Evolutionary conservation across 2,329 filamentous ascomycete genomes (phyloP), one percentile per base, ranked within the genome.

Genomic region (Onygenales sp.): DNA sequence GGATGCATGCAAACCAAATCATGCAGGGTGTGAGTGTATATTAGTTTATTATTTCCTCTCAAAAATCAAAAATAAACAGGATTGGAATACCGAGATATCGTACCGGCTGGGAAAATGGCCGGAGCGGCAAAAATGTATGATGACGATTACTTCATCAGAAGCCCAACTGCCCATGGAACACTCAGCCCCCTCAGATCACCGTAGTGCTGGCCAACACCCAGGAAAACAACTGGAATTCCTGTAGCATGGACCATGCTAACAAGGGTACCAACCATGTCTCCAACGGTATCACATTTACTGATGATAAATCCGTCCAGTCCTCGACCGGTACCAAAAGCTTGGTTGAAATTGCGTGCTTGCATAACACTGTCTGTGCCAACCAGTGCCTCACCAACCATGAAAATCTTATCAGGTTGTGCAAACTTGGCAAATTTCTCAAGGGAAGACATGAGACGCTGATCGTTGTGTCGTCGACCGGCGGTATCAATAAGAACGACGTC

Each of bases 161-260:
- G 70, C 56, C 74, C 74, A 50, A 82, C 81, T 33, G 81, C 81
- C 76, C 80, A 83, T 14, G 77, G 74, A n/a, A 85, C 81, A 64
- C 82, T 84, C 59, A 85, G 63, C 27, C 79, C 81, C 62, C 82
- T 75, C 62, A 85, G 62, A 69, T 85, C 82, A 32, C 80, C 81
- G 65, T 85, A 85, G 67, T 85, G 82, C 70, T 85, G 82, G 4
- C 82, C 82, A 40, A 83, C 80, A 2, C 85, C 93, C 60, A 98
- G 80, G 66, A 98, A 98, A 9, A 97, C 79, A 17, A 98, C 90
- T 0, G 94, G 94, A 45, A 98, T 94, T 32, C 92, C 89, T 3
- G 94, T 98, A 2, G 93, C 92, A 73, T 97, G 92, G 40, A 98
- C 92, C 77, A 98, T 92, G 67, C 88, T 95, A 57, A 98, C 93